Evolutionary conservation across 345 rosid genomes (phyloP), one percentile per base, ranked within the genome.

Genomic region (Barbarea vulgaris): DNA sequence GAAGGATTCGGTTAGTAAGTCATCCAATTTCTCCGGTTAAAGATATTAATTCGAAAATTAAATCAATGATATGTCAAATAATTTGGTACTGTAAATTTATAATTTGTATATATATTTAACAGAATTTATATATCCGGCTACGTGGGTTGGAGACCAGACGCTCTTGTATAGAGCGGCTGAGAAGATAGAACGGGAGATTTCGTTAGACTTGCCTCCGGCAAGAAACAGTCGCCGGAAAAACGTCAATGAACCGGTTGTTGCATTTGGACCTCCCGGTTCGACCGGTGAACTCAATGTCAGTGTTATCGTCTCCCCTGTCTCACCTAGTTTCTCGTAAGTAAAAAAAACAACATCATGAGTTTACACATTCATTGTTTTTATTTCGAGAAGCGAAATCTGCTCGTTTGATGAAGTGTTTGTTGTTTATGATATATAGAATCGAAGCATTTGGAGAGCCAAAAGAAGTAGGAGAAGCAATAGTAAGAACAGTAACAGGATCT

Each of bases 241-340:
- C 10, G 69, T 84, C 3, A 89, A 83, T 25, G 97, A 92, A 65
- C 99, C 99, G 9, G 79, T 81, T 42, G 84, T 82, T 39, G 97
- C 97, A 46, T 95, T 90, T 68, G 97, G 96, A 36, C 99, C 97
- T 0, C 97, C 97, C 4, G 90, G 93, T 52, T 90, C 97, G 12
- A 87, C 67, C 30, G 96, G 97, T 0, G 97, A 95, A 90, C 93
- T 89, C 72, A 95, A 95, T 13, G 93, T 95, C 22, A 90, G 97
- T 61, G 93, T 90, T 72, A 87, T 95, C 15, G 97, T 87, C 67
- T 92, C 99, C 7, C 84, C 85, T 5, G 92, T 90, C 63, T 84
- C 93, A 15, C 85, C 73, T 0, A 84, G 84, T 72, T 90, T 94
- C 89, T 85, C 89, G 99, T 92, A 76, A 88, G 97, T 81, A 14